These are phyloP conservation scores for Digitaria exilis DNA, from an alignment of 202 grass and related monocot genomes.

Conservation along the genomic window DNA sequence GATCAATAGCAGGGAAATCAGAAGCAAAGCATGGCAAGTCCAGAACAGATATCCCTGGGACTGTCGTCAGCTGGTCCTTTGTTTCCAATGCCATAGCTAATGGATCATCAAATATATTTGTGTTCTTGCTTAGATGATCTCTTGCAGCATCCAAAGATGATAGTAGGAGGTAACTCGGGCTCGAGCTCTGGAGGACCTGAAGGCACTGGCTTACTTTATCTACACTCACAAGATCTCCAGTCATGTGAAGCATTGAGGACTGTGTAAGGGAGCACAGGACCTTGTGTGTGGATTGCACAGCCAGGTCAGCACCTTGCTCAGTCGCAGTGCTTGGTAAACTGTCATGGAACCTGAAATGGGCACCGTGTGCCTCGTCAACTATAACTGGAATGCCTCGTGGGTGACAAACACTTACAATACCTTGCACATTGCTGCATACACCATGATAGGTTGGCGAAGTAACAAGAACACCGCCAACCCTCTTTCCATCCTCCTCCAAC, in stretches of 20 bases:
- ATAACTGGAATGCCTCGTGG: conserved; percentile 68
- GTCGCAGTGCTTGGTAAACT: conserved; percentile 69
- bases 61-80: conserved; percentile 42
- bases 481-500: conserved; percentile 50
- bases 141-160: conserved; percentile 87
- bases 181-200: conserved; percentile 79
- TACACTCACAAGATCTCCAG: conserved; percentile 53
- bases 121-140: conserved; percentile 61
- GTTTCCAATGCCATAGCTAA: conserved; percentile 54
- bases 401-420: conserved; percentile 59
- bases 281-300: conserved; percentile 87
- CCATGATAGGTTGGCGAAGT: conserved; percentile 92
- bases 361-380: conserved; percentile 84
- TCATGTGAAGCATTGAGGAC: conserved; percentile 85
- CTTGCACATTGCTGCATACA: conserved; percentile 74
- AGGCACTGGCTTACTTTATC: conserved; percentile 67
- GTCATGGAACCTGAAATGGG: conserved; percentile 72
- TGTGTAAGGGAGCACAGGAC: conserved; percentile 90
- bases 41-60: conserved; percentile 68
- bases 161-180: conserved; percentile 78
- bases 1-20: conserved; percentile 72
- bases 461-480: conserved; percentile 70
- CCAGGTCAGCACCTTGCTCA: conserved; percentile 80
- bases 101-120: conserved; percentile 51
- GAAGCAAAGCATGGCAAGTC: conserved; percentile 61